Evolutionary conservation across 2,329 filamentous ascomycete genomes (phyloP), one percentile per base, ranked within the genome.

Genomic region (Hyphodiscus sp.): DNA sequence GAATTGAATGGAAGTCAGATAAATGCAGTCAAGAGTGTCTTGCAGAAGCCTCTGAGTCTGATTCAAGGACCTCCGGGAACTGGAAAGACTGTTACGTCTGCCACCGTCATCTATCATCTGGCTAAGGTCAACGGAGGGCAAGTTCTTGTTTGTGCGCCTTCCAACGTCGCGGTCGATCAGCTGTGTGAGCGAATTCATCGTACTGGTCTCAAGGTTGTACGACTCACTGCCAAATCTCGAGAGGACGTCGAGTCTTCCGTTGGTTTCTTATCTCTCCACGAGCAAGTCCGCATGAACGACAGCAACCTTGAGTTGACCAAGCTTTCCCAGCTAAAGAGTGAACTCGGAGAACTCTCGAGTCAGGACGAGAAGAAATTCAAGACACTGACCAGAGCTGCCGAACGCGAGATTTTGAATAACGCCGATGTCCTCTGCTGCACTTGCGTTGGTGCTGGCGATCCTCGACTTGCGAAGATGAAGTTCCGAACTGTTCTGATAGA

Each of bases 201-300:
- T 53, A 99, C 94, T 33, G 91, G 91, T 1, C 79, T 99, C 59
- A 99, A 99, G 75, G 94, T 95, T 51, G 94, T 97, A 44, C 91
- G 94, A 67, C 83, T 99, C 55, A 99, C 94, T n/a, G 94, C 94
- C 57, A 99, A 99, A 73, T 99, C 94, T 49, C 87, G 94, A 57
- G 94, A 99, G 70, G 94, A 99, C 76, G 94, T 99, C 10, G 94
- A 99, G 70, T 96, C 92, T n/a, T 91, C 91, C 3, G 94, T 99
- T 62, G 90, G 89, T 64, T 97, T 96, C 72, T 77, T 99, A 42
- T 94, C 94, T 38, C 78, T 99, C 49, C 94, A 99, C 63, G 90
- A 97, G 73, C 94, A 99, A 72, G 94, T 99, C 43, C 90, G 91
- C 68, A 89, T 96, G 84, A 94, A 96, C 61, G 94, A 97, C 68